phyloP scores from a whole-genome alignment of 306 rosid species.

The Malus orientalis region DNA sequence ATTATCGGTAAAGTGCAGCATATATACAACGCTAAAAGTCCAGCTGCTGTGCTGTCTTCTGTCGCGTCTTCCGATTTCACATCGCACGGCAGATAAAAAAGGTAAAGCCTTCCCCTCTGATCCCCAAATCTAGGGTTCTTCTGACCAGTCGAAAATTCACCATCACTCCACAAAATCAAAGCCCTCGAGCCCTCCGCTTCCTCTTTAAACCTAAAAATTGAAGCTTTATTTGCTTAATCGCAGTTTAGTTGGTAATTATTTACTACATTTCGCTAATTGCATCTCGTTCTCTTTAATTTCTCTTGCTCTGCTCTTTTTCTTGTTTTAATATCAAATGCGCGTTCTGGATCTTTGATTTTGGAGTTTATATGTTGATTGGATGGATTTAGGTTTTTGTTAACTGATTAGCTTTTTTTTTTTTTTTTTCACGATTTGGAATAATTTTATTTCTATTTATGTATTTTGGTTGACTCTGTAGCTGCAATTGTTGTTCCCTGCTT shows the following conservation, averaged over 20 bases:
- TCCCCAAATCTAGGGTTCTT: conserved; percentile 81
- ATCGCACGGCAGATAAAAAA: conserved; percentile 41
- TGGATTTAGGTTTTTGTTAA: not conserved
- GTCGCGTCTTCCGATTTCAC: conserved; percentile 42
- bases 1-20: conserved; percentile 8
- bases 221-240: not conserved
- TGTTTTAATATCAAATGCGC: not conserved
- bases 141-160: not conserved
- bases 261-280: not conserved
- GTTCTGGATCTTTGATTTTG: conserved; percentile 24
- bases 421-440: conserved; percentile 12
- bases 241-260: conserved; percentile 2
- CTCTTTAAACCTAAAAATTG: not conserved
- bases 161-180: not conserved
- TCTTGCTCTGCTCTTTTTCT: not conserved
- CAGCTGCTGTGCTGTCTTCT: not conserved
- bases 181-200: conserved; percentile 8
- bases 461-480: conserved; percentile 7
- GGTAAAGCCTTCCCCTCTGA: conserved; percentile 30
- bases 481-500: not conserved
- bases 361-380: not conserved
- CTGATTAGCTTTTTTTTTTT: conserved; percentile 1
- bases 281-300: not conserved
- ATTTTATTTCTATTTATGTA: not conserved
- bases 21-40: not conserved